These are phyloP conservation scores for Podospora fimiseda DNA, from an alignment of 495 filamentous ascomycete genomes.

Conservation along the genomic window DNA sequence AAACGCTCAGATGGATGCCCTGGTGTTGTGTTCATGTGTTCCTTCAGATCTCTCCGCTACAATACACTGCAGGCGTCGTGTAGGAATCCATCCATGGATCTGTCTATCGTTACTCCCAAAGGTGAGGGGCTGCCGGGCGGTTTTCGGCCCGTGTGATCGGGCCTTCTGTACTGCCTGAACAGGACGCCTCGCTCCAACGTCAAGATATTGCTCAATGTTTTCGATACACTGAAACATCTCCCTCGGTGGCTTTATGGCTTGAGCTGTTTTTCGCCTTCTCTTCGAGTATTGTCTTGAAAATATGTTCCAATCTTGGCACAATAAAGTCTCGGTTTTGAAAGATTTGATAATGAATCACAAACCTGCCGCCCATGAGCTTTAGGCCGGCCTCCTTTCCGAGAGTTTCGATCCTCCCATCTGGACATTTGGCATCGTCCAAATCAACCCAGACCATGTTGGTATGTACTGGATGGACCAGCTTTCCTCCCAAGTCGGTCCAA, in stretches of 20 bases:
- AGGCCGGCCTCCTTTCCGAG: conserved; percentile 50
- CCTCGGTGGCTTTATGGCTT: neutral
- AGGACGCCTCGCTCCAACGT: neutral
- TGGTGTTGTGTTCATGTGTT: too few species aligned
- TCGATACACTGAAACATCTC: conserved; percentile 22
- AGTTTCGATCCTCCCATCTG: conserved; percentile 38
- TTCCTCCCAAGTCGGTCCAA: conserved; percentile 60
- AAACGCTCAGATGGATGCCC: too few species aligned
- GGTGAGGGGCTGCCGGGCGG: neutral
- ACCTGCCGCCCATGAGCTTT: conserved; percentile 42
- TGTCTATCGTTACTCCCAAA: too few species aligned
- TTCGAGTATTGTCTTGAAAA: conserved; percentile 39
- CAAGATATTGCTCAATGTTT: neutral
- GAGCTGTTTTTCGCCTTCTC: conserved; percentile 12
- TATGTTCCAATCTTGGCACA: conserved; percentile 39
- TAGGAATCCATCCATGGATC: too few species aligned
- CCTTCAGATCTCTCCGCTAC: too few species aligned
- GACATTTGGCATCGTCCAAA: conserved; percentile 48
- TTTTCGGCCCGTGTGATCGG: conserved; percentile 7
- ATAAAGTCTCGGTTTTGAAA: conserved; percentile 41
- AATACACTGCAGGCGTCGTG: too few species aligned
- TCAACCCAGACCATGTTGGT: conserved; percentile 97
- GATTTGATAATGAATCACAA: conserved; percentile 65
- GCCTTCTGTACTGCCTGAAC: conserved; percentile 2
- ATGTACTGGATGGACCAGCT: conserved; percentile 56